Evolutionary conservation across 1,284 basidiomycete genomes (phyloP), one percentile per base, ranked within the genome.

Genomic region (Phylloboletellus chloephorus): DNA sequence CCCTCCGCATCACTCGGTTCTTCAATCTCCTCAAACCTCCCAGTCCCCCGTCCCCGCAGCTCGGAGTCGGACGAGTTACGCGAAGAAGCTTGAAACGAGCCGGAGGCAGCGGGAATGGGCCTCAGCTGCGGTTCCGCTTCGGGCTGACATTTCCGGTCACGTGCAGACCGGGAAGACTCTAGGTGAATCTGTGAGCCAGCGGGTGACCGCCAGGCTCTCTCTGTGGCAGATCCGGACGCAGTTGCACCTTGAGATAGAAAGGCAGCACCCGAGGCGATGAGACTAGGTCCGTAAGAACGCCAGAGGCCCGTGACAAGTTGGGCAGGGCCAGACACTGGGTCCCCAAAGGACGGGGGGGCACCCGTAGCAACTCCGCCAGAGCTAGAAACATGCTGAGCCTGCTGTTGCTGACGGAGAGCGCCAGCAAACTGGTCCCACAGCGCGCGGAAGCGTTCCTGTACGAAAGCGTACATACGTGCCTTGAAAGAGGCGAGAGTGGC

Each of bases 281-380:
- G 71, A 2, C 72, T 62, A 1, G 88, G 87, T 0, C 85, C 88
- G 49, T 87, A 91, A 4, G 77, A 74, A 11, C 71, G 67, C 82
- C 86, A 86, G 12, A 89, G 66, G 1, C 79, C 73, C 20, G 73
- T 72, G 0, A 76, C 71, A 13, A 88, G 67, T 50, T 80, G 75
- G 6, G 73, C 68, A 5, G 85, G 78, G 4, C 78, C 79, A 11
- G 73, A 74, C n/a, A 73, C 68, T 0, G 79, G 78, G 48, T 79
- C 75, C 8, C 53, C 63, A 46, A 78, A 49, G 5, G 71, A 63
- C 0, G 78, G 77, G 2, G 71, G 71, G 2, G 69, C 61, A 33
- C 64, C 67, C 28, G 67, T 49, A 40, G 57, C 51, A 6, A 56
- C 50, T 0, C 57, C 55, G 15, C 52, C 48, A 2, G 49, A 15